Conservation (phyloP, 306 rosid genomes). For the Cucumis cinereus region DNA sequence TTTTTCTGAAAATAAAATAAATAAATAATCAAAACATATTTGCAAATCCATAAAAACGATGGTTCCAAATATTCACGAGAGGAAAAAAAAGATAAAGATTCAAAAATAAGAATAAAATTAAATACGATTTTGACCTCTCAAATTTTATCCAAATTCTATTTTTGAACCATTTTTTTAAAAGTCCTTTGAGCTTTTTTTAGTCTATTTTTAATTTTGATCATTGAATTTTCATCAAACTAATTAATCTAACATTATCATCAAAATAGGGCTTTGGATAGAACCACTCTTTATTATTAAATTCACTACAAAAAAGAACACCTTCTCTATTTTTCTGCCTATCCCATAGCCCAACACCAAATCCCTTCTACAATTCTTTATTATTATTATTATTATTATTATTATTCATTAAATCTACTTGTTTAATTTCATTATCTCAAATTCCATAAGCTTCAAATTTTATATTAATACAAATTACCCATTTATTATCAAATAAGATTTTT, state of each 20-base stretch:
- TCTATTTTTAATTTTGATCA: neutral
- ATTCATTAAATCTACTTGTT: neutral
- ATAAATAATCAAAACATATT: neutral
- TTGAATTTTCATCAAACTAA: neutral
- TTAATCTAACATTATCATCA: neutral
- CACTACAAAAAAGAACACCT: neutral
- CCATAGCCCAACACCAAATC: neutral
- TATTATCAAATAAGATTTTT: neutral
- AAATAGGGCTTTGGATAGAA: neutral
- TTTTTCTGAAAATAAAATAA: neutral
- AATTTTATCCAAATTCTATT: neutral
- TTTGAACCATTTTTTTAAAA: neutral
- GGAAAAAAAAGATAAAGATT: neutral
- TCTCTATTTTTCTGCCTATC: neutral
- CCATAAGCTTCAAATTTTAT: neutral
- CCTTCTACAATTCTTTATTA: neutral
- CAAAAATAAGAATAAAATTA: neutral
- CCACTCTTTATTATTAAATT: neutral
- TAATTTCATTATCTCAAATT: neutral
- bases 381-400: too few relatives aligned
- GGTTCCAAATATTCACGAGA: neutral
- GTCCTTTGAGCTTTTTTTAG: neutral
- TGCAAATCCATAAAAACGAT: neutral
- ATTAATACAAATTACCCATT: neutral
- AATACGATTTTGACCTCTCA: neutral